Evolutionary conservation across 2,329 filamentous ascomycete species (phyloP), one percentile per base, ranked within the genome.

Genomic region (Gnomoniopsis smithogilvyi): DNA sequence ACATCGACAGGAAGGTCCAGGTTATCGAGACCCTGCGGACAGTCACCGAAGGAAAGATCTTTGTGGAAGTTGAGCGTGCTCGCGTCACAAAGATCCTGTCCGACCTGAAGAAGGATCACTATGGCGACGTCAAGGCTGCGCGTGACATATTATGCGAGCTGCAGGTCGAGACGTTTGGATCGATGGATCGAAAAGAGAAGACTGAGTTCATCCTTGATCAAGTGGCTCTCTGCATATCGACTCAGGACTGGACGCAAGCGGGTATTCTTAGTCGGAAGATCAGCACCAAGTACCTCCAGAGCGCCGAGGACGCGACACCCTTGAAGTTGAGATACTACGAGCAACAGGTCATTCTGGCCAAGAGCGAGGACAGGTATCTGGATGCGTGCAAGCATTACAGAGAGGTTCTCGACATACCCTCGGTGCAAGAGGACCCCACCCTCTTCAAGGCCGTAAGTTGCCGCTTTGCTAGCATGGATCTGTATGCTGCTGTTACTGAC

Each of bases 31-130:
- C 94, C 1, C 76, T 99, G 69, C 87, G 95, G 67, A 98, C 94
- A 46, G 94, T 99, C 51, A 99, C 95, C 10, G 95, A 99, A 77
- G 95, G 95, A 77, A 99, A 99, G 89, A 99, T 99, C 73, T 99
- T 99, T 70, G 94, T 99, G 68, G 95, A 99, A 80, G 95, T 99
- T 55, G 95, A 99, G 82, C 88, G 95, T 66, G 95, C 95, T 64
- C 90, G 95, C 66, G 89, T 99, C 61, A 99, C 95, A 68, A 92
- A 89, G 72, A 96, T 96, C 65, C 83, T 99, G 14, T 98, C 95
- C 54, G 87, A 97, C 75, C 98, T 99, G 81, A 98, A 98, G 83
- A 97, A 96, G 78, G 79, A 90, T 65, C 92, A 98, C 76, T 62
- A 62, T 41, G 94, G 93, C 64, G 94, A 99, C 70, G 80, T 96